Evolutionary conservation across 192 early-diverging fungal genomes (phyloP), one percentile per base, ranked within the genome.

Genomic region (Cladochytrium replicatum): DNA sequence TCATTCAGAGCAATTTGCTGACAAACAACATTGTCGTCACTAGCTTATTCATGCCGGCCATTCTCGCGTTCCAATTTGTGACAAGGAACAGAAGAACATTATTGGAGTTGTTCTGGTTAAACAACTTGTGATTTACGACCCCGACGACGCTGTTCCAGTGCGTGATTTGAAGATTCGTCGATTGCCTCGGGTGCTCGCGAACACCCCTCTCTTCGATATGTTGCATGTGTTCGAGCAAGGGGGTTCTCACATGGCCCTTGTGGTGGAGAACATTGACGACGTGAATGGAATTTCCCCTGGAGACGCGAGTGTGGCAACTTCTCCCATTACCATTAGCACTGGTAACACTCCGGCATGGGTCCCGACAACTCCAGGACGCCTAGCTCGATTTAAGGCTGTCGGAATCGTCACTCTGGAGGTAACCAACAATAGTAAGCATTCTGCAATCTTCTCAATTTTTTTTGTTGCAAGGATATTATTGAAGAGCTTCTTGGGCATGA

Each of bases 391-490:
- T 29, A 60, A 22, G 43, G 54, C 55, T 11, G 27, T 75, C 13
- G 74, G 74, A 2, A 66, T 76, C 27, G 60, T 76, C 27, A 76
- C 74, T 15, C 45, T 71, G 28, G 74, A 76, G n/a, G n/a, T n/a
- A n/a, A n/a, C n/a, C n/a, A n/a, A n/a, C n/a, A n/a, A n/a, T n/a
- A n/a, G n/a, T n/a, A n/a, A n/a, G n/a, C n/a, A n/a, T n/a, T n/a
- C n/a, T n/a, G n/a, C n/a, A n/a, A n/a, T n/a, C n/a, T n/a, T n/a
- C n/a, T n/a, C n/a, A n/a, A n/a, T n/a, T n/a, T n/a, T n/a, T n/a
- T n/a, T n/a, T n/a, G n/a, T n/a, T n/a, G n/a, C n/a, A n/a, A n/a
- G 47, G 74, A 76, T 37, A 63, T 76, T 21, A 72, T 76, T 44
- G 74, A 76, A 51, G 74, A 76, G 50, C 56, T 76, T 17, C 57